phyloP scores from a whole-genome alignment of 2,329 filamentous ascomycete genomes.

The Drechmeria coniospora region DNA sequence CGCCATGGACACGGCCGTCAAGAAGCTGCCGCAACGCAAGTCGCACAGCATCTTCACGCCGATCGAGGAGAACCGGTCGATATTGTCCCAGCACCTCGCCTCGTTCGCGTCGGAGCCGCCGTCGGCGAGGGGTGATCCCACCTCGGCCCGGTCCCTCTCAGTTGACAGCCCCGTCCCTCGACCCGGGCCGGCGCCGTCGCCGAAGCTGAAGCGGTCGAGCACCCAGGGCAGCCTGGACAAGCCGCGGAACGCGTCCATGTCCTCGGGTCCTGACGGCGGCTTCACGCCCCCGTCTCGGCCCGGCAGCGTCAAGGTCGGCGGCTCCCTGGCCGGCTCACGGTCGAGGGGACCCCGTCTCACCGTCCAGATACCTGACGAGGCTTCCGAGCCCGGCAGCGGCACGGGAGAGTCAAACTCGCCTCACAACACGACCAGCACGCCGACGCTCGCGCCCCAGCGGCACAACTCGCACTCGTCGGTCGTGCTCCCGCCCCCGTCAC shows the following conservation, averaged over 20 bases:
- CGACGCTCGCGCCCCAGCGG: slow-evolving; percentile 37
- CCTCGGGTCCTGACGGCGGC: slow-evolving; percentile 47
- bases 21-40: slow-evolving; percentile 58
- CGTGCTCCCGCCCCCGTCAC: slow-evolving; percentile 83
- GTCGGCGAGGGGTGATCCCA: slow-evolving; percentile 20
- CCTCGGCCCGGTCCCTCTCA: slow-evolving; percentile 41
- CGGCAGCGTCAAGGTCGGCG: slow-evolving; percentile 53
- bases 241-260: slow-evolving; percentile 34
- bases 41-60: slow-evolving; percentile 93
- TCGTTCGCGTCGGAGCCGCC: slow-evolving; percentile 44
- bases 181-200: slow-evolving; percentile 35
- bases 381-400: slow-evolving; percentile 59
- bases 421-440: slow-evolving; percentile 41
- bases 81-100: slow-evolving; percentile 70
- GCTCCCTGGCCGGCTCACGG: slow-evolving; percentile 44
- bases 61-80: slow-evolving; percentile 82
- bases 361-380: slow-evolving; percentile 88
- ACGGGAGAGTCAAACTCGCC: slow-evolving; percentile 57
- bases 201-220: slow-evolving; percentile 36
- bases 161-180: slow-evolving; percentile 46
- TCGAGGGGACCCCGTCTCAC: slow-evolving; percentile 69
- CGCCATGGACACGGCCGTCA: slow-evolving; percentile 36
- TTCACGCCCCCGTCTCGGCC: slow-evolving; percentile 61
- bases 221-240: slow-evolving; percentile 30
- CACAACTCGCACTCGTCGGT: slow-evolving; percentile 49